Evolutionary conservation across 139 green algal genomes (phyloP).

Genomic region (Klebsormidium nitens): DNA sequence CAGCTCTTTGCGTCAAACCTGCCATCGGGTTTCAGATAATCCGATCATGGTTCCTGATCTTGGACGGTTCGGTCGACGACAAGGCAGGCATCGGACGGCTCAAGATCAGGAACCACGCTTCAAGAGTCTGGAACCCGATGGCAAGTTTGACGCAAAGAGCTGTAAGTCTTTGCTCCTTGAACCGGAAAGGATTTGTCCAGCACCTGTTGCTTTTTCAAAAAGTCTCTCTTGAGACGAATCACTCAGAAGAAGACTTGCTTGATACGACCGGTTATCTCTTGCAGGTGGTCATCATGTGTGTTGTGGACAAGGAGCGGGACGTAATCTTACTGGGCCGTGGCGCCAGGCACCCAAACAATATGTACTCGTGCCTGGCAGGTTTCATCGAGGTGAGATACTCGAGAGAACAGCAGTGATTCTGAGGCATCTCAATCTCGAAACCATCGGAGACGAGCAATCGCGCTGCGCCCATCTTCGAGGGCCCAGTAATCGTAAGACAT

Average conservation of each 20-base stretch:
- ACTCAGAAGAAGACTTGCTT: background rate
- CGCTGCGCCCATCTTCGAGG: background rate
- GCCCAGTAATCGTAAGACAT: background rate
- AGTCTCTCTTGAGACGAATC: background rate
- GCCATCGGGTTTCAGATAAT: too few relatives aligned
- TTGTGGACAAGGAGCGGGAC: slow-evolving; percentile 10
- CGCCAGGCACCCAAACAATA: background rate
- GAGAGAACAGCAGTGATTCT: background rate
- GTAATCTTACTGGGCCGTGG: slow-evolving; percentile 3
- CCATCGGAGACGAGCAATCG: background rate
- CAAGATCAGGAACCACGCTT: too few relatives aligned
- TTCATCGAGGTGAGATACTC: slow-evolving; percentile 28
- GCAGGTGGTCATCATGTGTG: slow-evolving; percentile 35
- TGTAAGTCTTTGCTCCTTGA: too few relatives aligned
- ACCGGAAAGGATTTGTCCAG: too few relatives aligned
- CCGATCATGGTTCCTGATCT: too few relatives aligned
- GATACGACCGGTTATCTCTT: too few relatives aligned
- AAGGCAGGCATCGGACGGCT: too few relatives aligned
- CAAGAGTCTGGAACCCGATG: too few relatives aligned
- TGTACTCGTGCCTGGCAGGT: slow-evolving; percentile 26
- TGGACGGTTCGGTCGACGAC: too few relatives aligned
- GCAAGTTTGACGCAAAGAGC: too few relatives aligned
- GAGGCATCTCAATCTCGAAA: background rate
- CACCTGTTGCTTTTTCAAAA: background rate
- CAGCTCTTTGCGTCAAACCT: background rate